Evolutionary conservation across 2,329 filamentous ascomycete genomes (phyloP).

Genomic region (Scleromitrula shiraiana): DNA sequence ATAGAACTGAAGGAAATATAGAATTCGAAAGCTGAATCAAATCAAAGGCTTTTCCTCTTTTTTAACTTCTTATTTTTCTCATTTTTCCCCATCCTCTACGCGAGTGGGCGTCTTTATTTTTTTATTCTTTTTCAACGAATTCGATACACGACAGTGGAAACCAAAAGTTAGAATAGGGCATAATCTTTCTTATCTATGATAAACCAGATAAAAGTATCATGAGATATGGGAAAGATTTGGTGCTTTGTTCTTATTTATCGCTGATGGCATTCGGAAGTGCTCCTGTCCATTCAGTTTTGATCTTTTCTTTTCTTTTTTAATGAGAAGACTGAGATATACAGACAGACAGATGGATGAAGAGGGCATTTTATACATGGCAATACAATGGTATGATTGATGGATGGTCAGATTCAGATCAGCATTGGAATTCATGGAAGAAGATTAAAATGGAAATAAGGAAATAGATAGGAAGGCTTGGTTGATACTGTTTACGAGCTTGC

Average conservation of each 20-base stretch:
- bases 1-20: conserved; percentile 13
- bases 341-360: too few relatives aligned
- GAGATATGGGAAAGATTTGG: conserved; percentile 16
- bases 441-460: too few relatives aligned
- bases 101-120: conserved; percentile 21
- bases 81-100: conserved; percentile 24
- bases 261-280: conserved; percentile 33
- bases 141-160: conserved; percentile 8
- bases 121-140: too few relatives aligned
- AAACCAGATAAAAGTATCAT: too few relatives aligned
- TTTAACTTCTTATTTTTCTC: conserved; percentile 18
- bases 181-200: conserved; percentile 17
- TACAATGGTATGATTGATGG: too few relatives aligned
- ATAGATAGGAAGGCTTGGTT: too few relatives aligned
- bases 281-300: conserved; percentile 30
- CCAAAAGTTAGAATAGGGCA: conserved; percentile 12
- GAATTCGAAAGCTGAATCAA: conserved; percentile 12
- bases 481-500: too few relatives aligned
- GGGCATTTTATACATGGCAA: too few relatives aligned
- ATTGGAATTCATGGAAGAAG: too few relatives aligned
- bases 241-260: conserved; percentile 20
- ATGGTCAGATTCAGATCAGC: too few relatives aligned
- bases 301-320: too few relatives aligned
- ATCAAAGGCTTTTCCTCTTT: conserved; percentile 13
- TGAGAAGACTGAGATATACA: too few relatives aligned